These are phyloP conservation scores for Tuber brumale DNA, from an alignment of 495 filamentous ascomycete genomes.

Conservation along the genomic window DNA sequence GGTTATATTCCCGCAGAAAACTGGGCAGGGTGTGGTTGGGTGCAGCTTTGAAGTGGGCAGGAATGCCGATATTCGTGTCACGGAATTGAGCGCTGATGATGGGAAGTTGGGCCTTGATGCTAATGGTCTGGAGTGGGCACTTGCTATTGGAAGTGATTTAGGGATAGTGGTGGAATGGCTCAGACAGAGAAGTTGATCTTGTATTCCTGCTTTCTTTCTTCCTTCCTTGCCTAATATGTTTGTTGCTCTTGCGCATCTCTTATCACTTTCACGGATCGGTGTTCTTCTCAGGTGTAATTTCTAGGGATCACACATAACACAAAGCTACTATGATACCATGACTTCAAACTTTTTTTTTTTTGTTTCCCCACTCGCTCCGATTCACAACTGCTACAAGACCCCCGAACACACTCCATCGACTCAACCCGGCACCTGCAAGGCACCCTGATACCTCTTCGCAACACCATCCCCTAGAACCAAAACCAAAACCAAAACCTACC, in stretches of 20 bases:
- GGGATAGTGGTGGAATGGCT: slow-evolving; percentile 32
- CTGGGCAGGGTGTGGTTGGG: slow-evolving; percentile 11
- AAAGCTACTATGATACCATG: background rate
- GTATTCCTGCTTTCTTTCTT: background rate
- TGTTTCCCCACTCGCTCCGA: background rate
- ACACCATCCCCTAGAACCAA: background rate
- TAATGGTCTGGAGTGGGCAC: slow-evolving; percentile 21
- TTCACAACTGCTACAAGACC: background rate
- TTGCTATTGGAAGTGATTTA: slow-evolving; percentile 24
- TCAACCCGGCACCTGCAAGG: background rate
- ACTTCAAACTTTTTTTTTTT: background rate
- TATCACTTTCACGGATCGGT: background rate
- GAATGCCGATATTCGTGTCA: slow-evolving; percentile 29
- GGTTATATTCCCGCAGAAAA: slow-evolving; percentile 21
- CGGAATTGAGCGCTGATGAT: slow-evolving; percentile 11
- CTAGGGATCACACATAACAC: background rate
- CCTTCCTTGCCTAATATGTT: background rate
- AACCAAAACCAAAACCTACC: background rate
- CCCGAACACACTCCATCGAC: background rate
- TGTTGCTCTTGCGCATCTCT: background rate
- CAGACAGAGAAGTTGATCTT: slow-evolving; percentile 4
- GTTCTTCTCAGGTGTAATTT: background rate
- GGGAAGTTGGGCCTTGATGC: slow-evolving; percentile 14
- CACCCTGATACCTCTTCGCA: background rate
- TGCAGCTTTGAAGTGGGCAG: slow-evolving; percentile 21